phyloP scores from a whole-genome alignment of 202 grass and related monocot genomes.

The Sporobolus alterniflorus region DNA sequence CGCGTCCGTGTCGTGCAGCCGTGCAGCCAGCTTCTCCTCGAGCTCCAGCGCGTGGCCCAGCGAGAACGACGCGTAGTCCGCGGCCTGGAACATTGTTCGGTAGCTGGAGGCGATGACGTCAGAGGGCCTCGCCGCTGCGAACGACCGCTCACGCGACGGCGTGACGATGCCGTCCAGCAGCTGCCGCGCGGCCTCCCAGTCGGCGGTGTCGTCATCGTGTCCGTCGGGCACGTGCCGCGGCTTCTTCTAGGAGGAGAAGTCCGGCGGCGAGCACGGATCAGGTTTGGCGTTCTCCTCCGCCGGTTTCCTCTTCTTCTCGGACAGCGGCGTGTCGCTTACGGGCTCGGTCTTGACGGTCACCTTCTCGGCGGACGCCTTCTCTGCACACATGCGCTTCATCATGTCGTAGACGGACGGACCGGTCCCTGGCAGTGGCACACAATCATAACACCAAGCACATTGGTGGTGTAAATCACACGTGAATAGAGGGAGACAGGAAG shows the following conservation, averaged over 20 bases:
- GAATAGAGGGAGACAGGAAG: neutral
- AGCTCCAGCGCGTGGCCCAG: constrained; percentile 10
- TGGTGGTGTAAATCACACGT: neutral
- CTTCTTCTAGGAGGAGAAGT: neutral
- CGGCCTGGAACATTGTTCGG: neutral
- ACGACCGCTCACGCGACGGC: constrained; percentile 1
- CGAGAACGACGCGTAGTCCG: constrained; percentile 18
- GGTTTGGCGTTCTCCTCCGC: neutral
- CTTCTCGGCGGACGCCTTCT: neutral
- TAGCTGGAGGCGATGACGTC: constrained; percentile 28
- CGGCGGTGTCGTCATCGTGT: neutral
- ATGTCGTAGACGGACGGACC: neutral
- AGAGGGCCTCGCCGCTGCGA: neutral
- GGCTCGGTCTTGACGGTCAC: neutral
- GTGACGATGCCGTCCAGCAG: constrained; percentile 36
- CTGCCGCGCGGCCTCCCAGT: neutral
- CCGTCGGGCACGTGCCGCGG: neutral
- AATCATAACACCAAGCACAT: neutral
- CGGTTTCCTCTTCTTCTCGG: constrained; percentile 27
- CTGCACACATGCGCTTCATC: neutral
- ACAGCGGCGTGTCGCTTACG: neutral
- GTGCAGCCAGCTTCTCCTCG: neutral
- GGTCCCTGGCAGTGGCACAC: neutral
- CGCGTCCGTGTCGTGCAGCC: constrained; percentile 3
- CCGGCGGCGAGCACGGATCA: neutral